Evolutionary conservation across 345 rosid genomes (phyloP).

Genomic region (Citrus maxima): DNA sequence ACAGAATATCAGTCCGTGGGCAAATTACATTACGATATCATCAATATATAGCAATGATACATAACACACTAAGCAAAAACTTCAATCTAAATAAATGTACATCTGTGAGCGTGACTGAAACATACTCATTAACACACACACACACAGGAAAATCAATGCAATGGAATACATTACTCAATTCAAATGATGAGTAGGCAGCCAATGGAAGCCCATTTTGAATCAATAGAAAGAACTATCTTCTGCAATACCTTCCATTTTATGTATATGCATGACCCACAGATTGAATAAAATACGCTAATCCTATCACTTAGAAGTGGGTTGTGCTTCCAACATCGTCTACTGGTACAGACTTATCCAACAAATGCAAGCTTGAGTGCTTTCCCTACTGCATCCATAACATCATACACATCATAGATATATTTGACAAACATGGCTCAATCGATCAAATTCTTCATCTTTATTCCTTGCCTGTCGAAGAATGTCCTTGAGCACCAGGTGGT

Average conservation of each 20-base stretch:
- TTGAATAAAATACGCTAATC: conserved; percentile 2
- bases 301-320: background rate
- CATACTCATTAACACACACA: background rate
- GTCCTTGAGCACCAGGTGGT: conserved; percentile 73
- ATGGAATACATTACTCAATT: background rate
- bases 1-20: background rate
- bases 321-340: conserved; percentile 10
- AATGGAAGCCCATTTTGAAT: conserved; percentile 16
- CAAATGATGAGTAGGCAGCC: conserved; percentile 7
- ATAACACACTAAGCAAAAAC: conserved; percentile 6
- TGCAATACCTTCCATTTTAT: conserved; percentile 9
- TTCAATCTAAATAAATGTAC: conserved; percentile 12
- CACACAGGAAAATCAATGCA: background rate
- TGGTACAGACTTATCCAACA: conserved; percentile 5
- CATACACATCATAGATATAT: background rate
- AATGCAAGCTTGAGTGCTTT: conserved; percentile 10
- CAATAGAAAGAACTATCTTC: conserved; percentile 11
- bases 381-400: conserved; percentile 7
- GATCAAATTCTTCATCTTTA: conserved; percentile 24
- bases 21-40: background rate
- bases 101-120: background rate
- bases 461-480: conserved; percentile 36
- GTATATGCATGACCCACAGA: background rate
- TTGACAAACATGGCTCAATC: conserved; percentile 8
- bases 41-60: background rate